Base-by-base conservation (phyloP, 2,329 filamentous ascomycete genomes). In the Fusarium newnesense region DNA sequence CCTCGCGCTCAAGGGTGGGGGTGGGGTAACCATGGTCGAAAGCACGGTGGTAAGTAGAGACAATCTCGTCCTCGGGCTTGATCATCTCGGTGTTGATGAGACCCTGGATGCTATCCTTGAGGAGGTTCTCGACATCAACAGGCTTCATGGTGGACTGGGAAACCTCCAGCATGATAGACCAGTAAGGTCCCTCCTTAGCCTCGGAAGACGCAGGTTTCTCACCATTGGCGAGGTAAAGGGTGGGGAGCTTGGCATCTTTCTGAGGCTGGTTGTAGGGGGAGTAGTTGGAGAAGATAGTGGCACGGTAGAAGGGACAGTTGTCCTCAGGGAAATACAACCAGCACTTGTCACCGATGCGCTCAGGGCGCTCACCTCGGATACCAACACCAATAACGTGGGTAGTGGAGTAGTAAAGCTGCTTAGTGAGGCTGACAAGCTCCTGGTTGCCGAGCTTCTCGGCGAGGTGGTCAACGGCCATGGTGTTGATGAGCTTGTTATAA, bases 251-350 rank as follows among this genome's bases (percentile, higher is more conserved):
- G 81, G 88, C 92, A 65, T 92, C 91, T 67, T 91, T 87, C 75
- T 93, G 87, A 39, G 96, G 96, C 87, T 98, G 96, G 89, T 99
- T 99, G 90, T 97, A 92, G 60, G 96, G 96, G 28, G 96, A 98
- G 90, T 99, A 99, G 90, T 99, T 99, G 85, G 96, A 98, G 91
- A 99, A 99, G 87, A 99, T 98, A 81, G 96, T 99, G 80, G 96
- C 96, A 78, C 96, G 94, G 89, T 99, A 99, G 89, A 99, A 99
- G 82, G 95, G 95, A 88, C 95, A 98, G 89, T 99, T 93, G 84
- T 97, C 93, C 85, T 99, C 96, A 72, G 96, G 96, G 91, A 98
- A 99, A 90, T 99, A 99, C 76, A 99, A 88, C 95, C 96, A 99
- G 91, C 96, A 99, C 90, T 98, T 99, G 88, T 99, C 96, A 75